Percentiles rank a stretch among this genome's conserved stretches.
phyloP scores from a whole-genome alignment of 768 basidiomycete species.

The Rhodotorula diobovata region DNA sequence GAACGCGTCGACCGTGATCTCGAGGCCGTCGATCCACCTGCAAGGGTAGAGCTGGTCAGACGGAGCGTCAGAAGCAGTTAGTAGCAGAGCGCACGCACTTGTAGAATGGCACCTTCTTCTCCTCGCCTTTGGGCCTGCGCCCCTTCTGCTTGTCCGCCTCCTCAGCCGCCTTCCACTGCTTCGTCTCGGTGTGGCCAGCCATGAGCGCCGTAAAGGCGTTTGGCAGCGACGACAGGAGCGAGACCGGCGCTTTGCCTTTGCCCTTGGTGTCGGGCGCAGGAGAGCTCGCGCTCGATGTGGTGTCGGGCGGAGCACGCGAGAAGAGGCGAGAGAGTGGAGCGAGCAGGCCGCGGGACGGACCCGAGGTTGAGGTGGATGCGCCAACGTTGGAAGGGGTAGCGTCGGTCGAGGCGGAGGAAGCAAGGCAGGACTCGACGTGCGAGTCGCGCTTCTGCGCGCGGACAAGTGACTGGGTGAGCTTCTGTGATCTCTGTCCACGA shows the following conservation, averaged over 20 bases:
- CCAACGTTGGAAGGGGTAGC: neutral
- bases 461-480: neutral
- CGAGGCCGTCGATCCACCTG: conserved; percentile 75
- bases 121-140: conserved; percentile 44
- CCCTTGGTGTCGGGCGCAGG: neutral
- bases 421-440: conserved; percentile 6
- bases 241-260: neutral
- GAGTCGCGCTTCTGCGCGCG: conserved; percentile 3
- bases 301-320: neutral
- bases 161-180: conserved; percentile 77
- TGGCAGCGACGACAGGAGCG: conserved; percentile 8
- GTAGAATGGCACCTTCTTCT: conserved; percentile 69
- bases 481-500: neutral
- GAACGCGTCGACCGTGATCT: conserved; percentile 96
- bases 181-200: conserved; percentile 74
- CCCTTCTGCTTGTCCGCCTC: conserved; percentile 53
- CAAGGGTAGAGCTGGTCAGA: neutral
- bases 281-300: neutral
- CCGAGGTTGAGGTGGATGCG: neutral
- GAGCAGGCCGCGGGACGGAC: conserved; percentile 2
- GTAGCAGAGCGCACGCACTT: conserved; percentile 53
- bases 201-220: conserved; percentile 78
- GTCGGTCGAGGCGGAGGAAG: neutral
- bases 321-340: conserved; percentile 27
- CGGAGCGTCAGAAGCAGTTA: neutral